A percentile compares a stretch with the other conserved stretches of the same genome.
These are phyloP conservation scores for Cystobasidium onofrii DNA, from an alignment of 768 basidiomycete species.

Conservation along the genomic window DNA sequence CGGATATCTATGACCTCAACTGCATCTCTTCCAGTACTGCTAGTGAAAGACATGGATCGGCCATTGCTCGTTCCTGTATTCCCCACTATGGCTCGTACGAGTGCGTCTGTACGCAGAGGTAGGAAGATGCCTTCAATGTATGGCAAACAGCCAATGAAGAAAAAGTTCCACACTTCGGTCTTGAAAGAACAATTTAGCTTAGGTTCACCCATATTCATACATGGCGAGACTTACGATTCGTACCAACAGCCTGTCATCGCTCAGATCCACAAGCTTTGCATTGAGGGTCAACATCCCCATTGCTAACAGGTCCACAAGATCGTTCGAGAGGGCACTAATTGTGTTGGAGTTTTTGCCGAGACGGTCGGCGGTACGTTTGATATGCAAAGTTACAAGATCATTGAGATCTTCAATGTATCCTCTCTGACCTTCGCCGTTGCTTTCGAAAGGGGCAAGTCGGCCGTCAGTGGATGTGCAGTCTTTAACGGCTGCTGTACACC, in stretches of 20 bases:
- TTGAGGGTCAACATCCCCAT: constrained; percentile 39
- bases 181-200: neutral
- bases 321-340: constrained; percentile 35
- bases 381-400: constrained; percentile 34
- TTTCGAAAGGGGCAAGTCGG: neutral
- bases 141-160: constrained; percentile 42
- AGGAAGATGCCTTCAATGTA: constrained; percentile 44
- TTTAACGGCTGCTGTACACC: neutral
- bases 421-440: constrained; percentile 41
- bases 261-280: constrained; percentile 33
- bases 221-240: constrained; percentile 30
- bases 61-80: neutral
- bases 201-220: no score
- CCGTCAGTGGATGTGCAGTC: neutral
- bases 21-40: neutral
- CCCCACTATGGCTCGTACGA: neutral
- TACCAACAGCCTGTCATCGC: constrained; percentile 36
- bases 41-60: neutral
- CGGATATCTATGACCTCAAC: constrained; percentile 38
- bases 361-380: constrained; percentile 35
- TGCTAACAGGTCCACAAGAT: constrained; percentile 37
- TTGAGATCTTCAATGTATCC: constrained; percentile 40
- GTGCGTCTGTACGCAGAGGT: constrained; percentile 38
- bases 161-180: constrained; percentile 44
- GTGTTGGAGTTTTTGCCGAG: constrained; percentile 29